Percentiles rank a stretch among this genome's conserved stretches.
Evolutionary conservation across 768 basidiomycete species (phyloP).

Genomic region (Mycena galericulata): DNA sequence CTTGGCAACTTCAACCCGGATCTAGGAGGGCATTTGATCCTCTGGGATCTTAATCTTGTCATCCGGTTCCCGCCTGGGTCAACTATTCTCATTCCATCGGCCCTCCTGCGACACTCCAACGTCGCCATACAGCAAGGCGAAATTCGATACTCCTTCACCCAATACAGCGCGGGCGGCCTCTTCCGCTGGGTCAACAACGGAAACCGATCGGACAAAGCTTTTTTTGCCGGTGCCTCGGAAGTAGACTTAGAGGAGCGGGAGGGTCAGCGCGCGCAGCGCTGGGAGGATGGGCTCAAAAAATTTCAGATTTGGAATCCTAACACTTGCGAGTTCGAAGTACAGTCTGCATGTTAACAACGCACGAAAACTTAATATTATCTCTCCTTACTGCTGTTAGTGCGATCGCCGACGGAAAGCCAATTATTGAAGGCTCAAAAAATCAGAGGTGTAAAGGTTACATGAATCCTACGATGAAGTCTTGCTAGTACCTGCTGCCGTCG

Average conservation of each 20-base stretch:
- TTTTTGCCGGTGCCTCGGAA: neutral
- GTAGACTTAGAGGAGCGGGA: neutral
- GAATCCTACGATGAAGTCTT: too few species aligned
- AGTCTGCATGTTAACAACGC: too few species aligned
- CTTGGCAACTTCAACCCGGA: slow-evolving; percentile 42
- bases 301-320: neutral
- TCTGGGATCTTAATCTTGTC: too few species aligned
- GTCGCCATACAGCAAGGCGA: slow-evolving; percentile 30
- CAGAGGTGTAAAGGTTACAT: too few species aligned
- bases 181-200: slow-evolving; percentile 41
- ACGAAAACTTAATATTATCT: too few species aligned
- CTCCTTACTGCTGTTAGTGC: too few species aligned
- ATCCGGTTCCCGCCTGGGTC: too few species aligned
- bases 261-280: neutral
- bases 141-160: slow-evolving; percentile 34
- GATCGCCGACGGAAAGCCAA: too few species aligned
- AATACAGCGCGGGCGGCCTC: slow-evolving; percentile 38
- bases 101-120: slow-evolving; percentile 38
- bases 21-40: too few species aligned
- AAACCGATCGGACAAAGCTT: neutral
- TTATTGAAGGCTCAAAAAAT: too few species aligned
- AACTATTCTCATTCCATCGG: slow-evolving; percentile 43
- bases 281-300: neutral
- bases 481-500: too few species aligned
- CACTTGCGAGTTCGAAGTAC: too few species aligned